These are phyloP conservation scores for Zasmidium angulare DNA, from an alignment of 2,329 filamentous ascomycete species.

Conservation along the genomic window DNA sequence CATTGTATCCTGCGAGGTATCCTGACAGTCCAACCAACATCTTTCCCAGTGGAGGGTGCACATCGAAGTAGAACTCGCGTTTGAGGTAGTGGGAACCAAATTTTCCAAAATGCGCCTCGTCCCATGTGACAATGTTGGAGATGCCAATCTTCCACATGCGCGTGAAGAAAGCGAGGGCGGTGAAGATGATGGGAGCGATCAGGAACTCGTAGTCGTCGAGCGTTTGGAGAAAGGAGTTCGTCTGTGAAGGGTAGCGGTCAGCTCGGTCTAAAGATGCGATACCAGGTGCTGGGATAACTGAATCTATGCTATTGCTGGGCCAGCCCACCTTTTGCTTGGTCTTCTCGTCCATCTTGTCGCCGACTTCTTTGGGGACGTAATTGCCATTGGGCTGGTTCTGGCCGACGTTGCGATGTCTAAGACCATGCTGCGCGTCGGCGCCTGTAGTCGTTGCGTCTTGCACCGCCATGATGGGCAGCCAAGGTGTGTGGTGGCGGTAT, in stretches of 20 bases:
- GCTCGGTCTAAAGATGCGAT: background rate
- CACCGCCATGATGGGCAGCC: slow-evolving; percentile 29
- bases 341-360: slow-evolving; percentile 42
- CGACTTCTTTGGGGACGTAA: slow-evolving; percentile 31
- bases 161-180: slow-evolving; percentile 63
- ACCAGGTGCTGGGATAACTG: background rate
- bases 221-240: slow-evolving; percentile 59
- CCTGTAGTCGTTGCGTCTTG: slow-evolving; percentile 36
- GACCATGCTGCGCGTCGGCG: slow-evolving; percentile 44
- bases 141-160: slow-evolving; percentile 67
- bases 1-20: slow-evolving; percentile 96
- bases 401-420: slow-evolving; percentile 47
- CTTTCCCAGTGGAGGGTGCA: slow-evolving; percentile 94
- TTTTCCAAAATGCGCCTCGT: slow-evolving; percentile 85
- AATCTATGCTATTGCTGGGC: background rate
- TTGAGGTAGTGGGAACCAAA: slow-evolving; percentile 99
- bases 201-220: slow-evolving; percentile 64
- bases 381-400: slow-evolving; percentile 30
- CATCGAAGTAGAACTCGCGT: slow-evolving; percentile 98
- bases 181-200: slow-evolving; percentile 64
- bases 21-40: slow-evolving; percentile 97
- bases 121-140: slow-evolving; percentile 73
- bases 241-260: slow-evolving; percentile 19
- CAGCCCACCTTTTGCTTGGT: slow-evolving; percentile 47
- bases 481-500: background rate